A percentile compares a stretch with the other conserved stretches of the same genome.
Evolutionary conservation across 78 protist species (phyloP).

Genomic region (Polysphondylium violaceum): DNA sequence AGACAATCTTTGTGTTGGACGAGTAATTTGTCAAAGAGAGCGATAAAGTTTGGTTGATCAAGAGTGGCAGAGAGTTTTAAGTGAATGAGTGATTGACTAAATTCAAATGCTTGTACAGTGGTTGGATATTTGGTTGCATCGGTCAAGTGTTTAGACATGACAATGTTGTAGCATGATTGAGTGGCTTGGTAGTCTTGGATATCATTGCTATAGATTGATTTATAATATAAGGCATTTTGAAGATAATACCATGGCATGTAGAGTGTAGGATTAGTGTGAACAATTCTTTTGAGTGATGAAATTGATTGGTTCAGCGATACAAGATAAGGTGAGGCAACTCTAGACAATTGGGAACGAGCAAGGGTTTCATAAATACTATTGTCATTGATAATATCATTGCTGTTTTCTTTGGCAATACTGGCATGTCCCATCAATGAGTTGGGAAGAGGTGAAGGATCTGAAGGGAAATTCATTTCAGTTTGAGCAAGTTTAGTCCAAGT

Average conservation of each 20-base stretch:
- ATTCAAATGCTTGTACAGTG: neutral
- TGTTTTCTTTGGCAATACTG: neutral
- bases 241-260: conserved; percentile 4
- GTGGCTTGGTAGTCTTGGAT: conserved; percentile 16
- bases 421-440: neutral
- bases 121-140: neutral
- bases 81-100: neutral
- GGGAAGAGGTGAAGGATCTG: neutral
- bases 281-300: neutral
- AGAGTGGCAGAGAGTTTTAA: neutral
- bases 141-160: neutral
- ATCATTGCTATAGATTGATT: conserved; percentile 1
- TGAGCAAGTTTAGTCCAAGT: conserved; percentile 29
- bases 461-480: conserved; percentile 1
- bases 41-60: too few relatives aligned
- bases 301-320: neutral
- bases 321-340: neutral
- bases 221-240: conserved; percentile 10
- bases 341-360: neutral
- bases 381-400: neutral
- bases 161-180: neutral
- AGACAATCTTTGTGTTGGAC: too few relatives aligned
- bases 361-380: neutral
- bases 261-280: conserved; percentile 12
- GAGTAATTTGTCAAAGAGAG: too few relatives aligned